Percentiles rank a stretch among this genome's conserved stretches.
Conservation (phyloP, 768 basidiomycete species). For the Psilocybe azurescens region DNA sequence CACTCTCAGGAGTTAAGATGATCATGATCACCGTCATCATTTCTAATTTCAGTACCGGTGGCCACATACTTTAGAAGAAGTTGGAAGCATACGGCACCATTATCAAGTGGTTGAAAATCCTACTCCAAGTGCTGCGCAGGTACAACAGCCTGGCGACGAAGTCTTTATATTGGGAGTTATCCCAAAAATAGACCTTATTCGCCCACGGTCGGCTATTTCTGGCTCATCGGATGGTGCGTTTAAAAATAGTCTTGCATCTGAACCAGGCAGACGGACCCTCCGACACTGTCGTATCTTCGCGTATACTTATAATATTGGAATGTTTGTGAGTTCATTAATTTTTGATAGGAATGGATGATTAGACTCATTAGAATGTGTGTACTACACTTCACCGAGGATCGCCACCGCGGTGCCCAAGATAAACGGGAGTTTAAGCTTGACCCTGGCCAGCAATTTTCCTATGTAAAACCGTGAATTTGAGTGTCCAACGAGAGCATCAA, state of each 20-base stretch:
- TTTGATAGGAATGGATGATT: too few species aligned
- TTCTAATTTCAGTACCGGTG: not conserved
- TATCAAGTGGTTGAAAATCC: not conserved
- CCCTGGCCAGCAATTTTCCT: not conserved
- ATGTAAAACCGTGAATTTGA: not conserved
- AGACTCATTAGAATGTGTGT: too few species aligned
- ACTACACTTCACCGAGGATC: not conserved
- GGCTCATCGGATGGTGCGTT: not conserved
- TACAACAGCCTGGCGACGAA: not conserved
- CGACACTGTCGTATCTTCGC: not conserved
- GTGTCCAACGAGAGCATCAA: not conserved
- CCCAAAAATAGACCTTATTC: not conserved
- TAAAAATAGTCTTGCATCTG: not conserved
- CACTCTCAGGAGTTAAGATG: not conserved
- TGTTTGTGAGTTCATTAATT: not conserved
- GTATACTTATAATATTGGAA: not conserved
- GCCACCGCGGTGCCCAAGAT: not conserved
- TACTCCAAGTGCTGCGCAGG: not conserved
- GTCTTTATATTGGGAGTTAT: not conserved
- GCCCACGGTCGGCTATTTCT: not conserved
- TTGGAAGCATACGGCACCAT: not conserved
- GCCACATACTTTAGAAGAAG: not conserved
- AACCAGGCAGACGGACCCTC: not conserved
- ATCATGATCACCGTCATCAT: not conserved
- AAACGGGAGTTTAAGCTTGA: not conserved